A percentile compares a stretch with the other conserved stretches of the same genome.
Evolutionary conservation across 768 basidiomycete species (phyloP).

Genomic region (Tulasnella calospora): DNA sequence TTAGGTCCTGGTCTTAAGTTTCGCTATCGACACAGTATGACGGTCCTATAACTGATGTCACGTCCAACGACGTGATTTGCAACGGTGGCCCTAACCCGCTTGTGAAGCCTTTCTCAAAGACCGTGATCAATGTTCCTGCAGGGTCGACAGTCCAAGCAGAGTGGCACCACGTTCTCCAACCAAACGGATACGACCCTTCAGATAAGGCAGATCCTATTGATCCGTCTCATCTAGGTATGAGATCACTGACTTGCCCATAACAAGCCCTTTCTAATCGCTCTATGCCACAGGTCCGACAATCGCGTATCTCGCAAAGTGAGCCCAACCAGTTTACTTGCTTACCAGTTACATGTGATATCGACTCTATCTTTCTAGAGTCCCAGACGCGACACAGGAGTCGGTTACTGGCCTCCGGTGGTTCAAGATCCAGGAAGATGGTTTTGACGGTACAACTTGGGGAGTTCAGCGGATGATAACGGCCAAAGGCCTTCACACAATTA

Average conservation of each 20-base stretch:
- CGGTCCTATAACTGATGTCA: constrained; percentile 52
- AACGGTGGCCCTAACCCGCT: constrained; percentile 57
- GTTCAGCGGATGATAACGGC: constrained; percentile 46
- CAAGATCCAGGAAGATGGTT: constrained; percentile 46
- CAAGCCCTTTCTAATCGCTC: too few species aligned
- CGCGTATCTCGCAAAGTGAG: constrained; percentile 45
- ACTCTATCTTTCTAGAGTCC: constrained; percentile 33
- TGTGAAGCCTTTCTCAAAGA: constrained; percentile 32
- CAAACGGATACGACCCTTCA: constrained; percentile 39
- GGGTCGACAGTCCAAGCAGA: constrained; percentile 51
- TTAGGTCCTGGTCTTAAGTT: not conserved
- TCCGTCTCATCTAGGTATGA: not conserved
- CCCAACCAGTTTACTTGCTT: not conserved
- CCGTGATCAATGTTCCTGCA: constrained; percentile 48
- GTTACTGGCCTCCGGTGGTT: constrained; percentile 51
- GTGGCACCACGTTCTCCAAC: constrained; percentile 48
- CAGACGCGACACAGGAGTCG: constrained; percentile 43
- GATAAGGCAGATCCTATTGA: constrained; percentile 50
- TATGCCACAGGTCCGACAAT: constrained; percentile 50
- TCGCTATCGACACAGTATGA: constrained; percentile 33
- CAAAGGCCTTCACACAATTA: constrained; percentile 50
- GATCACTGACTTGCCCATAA: not conserved
- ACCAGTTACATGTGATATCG: not conserved
- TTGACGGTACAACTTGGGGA: constrained; percentile 39
- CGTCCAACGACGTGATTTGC: constrained; percentile 53